Conservation (phyloP, 345 rosid species). For the Fremontodendron californicum region DNA sequence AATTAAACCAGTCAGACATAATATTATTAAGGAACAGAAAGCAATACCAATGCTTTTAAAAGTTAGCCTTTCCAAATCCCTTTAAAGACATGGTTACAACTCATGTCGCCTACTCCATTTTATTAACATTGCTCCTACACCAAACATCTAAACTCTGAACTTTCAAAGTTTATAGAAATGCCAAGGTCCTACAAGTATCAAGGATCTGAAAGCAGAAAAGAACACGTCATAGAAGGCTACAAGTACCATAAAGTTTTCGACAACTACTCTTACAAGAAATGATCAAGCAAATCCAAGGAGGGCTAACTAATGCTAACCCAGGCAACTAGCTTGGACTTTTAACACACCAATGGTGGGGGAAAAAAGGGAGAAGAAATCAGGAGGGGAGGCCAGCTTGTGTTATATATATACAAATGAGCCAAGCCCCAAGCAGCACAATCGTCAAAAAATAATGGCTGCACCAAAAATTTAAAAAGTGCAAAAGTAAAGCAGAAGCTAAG, state of each 20-base stretch:
- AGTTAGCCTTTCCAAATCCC: no score
- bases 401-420: background rate
- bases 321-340: background rate
- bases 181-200: no score
- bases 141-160: no score
- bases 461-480: background rate
- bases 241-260: background rate
- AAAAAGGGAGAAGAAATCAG: no score
- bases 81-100: no score
- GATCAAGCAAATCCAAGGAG: background rate
- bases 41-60: no score
- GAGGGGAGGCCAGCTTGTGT: background rate
- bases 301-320: background rate
- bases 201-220: background rate
- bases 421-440: background rate
- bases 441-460: background rate
- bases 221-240: background rate
- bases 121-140: background rate
- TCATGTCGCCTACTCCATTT: no score
- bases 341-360: background rate
- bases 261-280: background rate
- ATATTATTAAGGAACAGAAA: no score
- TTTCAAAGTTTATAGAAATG: no score
- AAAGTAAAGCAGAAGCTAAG: background rate
- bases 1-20: no score